phyloP scores from a whole-genome alignment of 164 flowering plant genomes.

The Santalum album region DNA sequence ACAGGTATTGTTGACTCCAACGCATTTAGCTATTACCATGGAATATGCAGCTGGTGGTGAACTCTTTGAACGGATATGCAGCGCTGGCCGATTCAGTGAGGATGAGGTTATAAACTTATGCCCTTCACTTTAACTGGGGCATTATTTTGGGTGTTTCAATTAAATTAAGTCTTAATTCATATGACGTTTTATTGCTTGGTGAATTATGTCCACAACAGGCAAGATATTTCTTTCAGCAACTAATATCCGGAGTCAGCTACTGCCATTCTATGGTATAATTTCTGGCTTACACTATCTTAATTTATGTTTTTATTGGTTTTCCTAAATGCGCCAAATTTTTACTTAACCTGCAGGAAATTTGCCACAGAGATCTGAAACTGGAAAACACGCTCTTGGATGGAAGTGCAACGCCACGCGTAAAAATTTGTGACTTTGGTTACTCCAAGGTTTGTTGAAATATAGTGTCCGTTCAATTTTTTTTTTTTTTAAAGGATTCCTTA shows the following conservation, averaged over 20 bases:
- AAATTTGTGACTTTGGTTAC: slow-evolving; percentile 59
- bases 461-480: too few species aligned
- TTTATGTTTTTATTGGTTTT: background rate
- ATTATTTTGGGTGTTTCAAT: too few species aligned
- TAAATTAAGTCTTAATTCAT: too few species aligned
- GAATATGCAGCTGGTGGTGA: slow-evolving; percentile 97
- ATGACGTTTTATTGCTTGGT: too few species aligned
- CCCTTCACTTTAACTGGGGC: too few species aligned
- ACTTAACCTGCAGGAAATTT: slow-evolving; percentile 38
- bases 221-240: slow-evolving; percentile 70
- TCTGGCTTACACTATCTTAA: background rate
- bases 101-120: slow-evolving; percentile 80
- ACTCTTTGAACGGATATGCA: slow-evolving; percentile 85
- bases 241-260: slow-evolving; percentile 66
- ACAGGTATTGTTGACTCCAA: slow-evolving; percentile 84
- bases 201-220: too few species aligned
- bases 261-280: slow-evolving; percentile 52
- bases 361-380: slow-evolving; percentile 54
- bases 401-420: slow-evolving; percentile 38
- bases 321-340: background rate
- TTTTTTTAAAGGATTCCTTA: background rate
- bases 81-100: slow-evolving; percentile 87
- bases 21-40: slow-evolving; percentile 90
- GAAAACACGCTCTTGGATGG: slow-evolving; percentile 57
- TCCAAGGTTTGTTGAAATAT: slow-evolving; percentile 15